phyloP scores from a whole-genome alignment of 768 basidiomycete species.

The Suillus paluster region DNA sequence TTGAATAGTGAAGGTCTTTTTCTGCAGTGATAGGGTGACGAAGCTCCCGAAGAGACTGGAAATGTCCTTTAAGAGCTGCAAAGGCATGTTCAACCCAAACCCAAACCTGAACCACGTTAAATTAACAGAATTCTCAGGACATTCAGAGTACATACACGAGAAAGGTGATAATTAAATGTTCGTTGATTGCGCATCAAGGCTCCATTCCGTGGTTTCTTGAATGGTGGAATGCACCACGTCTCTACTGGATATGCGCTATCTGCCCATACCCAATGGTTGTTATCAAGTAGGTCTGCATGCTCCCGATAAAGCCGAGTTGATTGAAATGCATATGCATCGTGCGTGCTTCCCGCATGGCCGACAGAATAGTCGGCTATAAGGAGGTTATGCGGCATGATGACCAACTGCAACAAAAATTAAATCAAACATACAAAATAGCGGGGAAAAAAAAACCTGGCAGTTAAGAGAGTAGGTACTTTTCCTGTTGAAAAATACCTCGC shows the following conservation, averaged over 20 bases:
- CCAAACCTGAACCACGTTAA: background rate
- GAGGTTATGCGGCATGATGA: constrained; percentile 15
- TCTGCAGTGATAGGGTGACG: no score
- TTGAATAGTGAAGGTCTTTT: no score
- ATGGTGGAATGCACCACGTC: constrained; percentile 29
- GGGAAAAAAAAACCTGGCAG: no score
- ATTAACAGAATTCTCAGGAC: background rate
- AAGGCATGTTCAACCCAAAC: background rate
- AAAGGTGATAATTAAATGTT: constrained; percentile 23
- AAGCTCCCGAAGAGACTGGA: no score
- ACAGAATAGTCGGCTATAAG: constrained; percentile 16
- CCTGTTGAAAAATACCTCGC: constrained; percentile 23
- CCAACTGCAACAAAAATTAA: constrained; percentile 7
- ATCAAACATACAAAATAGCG: constrained; percentile 13
- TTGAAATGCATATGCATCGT: constrained; percentile 14
- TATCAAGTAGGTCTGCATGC: constrained; percentile 6
- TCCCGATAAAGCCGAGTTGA: background rate
- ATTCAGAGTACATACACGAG: constrained; percentile 10
- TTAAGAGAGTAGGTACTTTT: constrained; percentile 24
- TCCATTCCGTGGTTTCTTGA: constrained; percentile 25
- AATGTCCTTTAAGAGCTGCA: no score
- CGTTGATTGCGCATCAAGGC: constrained; percentile 19
- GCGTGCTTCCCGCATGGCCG: no score
- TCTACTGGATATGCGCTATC: constrained; percentile 12
- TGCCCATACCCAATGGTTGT: constrained; percentile 17